phyloP scores from a whole-genome alignment of 2,329 filamentous ascomycete genomes.

The Diaporthe citri region DNA sequence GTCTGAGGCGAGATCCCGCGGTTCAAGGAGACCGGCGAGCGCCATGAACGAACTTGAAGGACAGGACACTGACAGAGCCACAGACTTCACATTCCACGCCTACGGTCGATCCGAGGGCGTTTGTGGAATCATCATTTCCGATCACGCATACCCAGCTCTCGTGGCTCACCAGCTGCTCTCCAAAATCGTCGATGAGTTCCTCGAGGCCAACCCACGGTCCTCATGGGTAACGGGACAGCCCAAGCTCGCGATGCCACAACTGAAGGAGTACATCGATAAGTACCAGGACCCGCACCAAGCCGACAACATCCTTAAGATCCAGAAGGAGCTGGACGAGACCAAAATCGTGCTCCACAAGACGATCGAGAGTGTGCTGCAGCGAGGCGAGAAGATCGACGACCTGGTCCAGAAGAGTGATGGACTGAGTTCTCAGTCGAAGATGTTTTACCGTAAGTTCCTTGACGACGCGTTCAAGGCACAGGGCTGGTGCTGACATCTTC shows the following conservation, averaged over 20 bases:
- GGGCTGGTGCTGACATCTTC: not conserved
- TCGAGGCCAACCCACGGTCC: constrained; percentile 78
- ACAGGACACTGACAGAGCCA: constrained; percentile 1
- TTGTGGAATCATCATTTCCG: constrained; percentile 82
- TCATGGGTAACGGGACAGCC: constrained; percentile 71
- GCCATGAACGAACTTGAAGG: not conserved
- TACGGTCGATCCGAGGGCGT: constrained; percentile 82
- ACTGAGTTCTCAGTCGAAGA: constrained; percentile 92
- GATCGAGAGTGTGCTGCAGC: constrained; percentile 86
- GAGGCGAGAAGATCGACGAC: constrained; percentile 96
- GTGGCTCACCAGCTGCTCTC: constrained; percentile 64
- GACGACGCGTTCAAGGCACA: not conserved
- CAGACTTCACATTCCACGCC: constrained; percentile 80
- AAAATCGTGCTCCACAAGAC: constrained; percentile 98
- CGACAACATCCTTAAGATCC: constrained; percentile 94
- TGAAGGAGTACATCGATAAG: constrained; percentile 79
- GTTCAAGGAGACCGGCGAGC: not conserved
- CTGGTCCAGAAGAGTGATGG: constrained; percentile 94
- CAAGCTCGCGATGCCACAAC: constrained; percentile 74
- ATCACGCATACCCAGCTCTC: constrained; percentile 73
- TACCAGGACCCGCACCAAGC: constrained; percentile 91
- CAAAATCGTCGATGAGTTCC: constrained; percentile 90
- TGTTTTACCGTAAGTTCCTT: constrained; percentile 86
- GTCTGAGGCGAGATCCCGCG: not conserved
- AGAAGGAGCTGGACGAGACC: constrained; percentile 93